Percentiles rank a stretch among this genome's conserved stretches.
phyloP scores from a whole-genome alignment of 805 yeast species.

The Pichia kluyveri region DNA sequence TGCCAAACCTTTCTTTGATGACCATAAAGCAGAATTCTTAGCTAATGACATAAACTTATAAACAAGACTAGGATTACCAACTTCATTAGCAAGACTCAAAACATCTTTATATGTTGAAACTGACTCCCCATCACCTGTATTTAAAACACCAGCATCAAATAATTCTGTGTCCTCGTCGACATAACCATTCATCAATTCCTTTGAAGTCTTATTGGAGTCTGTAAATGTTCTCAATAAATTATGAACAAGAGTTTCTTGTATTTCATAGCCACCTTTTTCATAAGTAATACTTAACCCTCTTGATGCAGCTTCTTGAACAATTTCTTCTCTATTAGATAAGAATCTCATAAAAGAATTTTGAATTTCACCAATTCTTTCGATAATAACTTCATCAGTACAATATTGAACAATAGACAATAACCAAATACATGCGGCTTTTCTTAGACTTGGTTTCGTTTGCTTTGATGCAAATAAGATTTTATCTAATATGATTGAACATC shows the following conservation, averaged over 20 bases:
- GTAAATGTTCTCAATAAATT: conserved; percentile 72
- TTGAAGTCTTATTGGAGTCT: conserved; percentile 42
- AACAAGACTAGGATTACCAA: conserved; percentile 90
- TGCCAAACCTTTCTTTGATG: conserved; percentile 88
- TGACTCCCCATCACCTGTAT: conserved; percentile 77
- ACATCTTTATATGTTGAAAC: conserved; percentile 89
- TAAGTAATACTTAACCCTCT: conserved; percentile 78
- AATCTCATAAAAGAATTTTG: conserved; percentile 73
- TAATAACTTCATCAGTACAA: conserved; percentile 40
- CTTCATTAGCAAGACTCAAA: conserved; percentile 80
- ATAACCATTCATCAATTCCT: conserved; percentile 47
- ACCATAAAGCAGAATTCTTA: conserved; percentile 81
- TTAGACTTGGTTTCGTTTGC: conserved; percentile 61
- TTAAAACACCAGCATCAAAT: conserved; percentile 74
- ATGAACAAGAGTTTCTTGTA: conserved; percentile 66
- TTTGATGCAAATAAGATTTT: conserved; percentile 43
- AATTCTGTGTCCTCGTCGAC: conserved; percentile 73
- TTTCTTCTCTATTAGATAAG: conserved; percentile 72
- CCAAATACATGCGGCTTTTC: conserved; percentile 82
- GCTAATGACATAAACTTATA: conserved; percentile 93
- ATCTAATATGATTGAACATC: conserved; percentile 31
- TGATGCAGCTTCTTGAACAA: conserved; percentile 88
- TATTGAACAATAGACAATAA: conserved; percentile 70
- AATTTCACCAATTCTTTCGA: conserved; percentile 45
- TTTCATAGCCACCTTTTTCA: conserved; percentile 60